Evolutionary conservation across 2,329 filamentous ascomycete genomes (phyloP), one percentile per base, ranked within the genome.

Genomic region (Colletotrichum truncatum): DNA sequence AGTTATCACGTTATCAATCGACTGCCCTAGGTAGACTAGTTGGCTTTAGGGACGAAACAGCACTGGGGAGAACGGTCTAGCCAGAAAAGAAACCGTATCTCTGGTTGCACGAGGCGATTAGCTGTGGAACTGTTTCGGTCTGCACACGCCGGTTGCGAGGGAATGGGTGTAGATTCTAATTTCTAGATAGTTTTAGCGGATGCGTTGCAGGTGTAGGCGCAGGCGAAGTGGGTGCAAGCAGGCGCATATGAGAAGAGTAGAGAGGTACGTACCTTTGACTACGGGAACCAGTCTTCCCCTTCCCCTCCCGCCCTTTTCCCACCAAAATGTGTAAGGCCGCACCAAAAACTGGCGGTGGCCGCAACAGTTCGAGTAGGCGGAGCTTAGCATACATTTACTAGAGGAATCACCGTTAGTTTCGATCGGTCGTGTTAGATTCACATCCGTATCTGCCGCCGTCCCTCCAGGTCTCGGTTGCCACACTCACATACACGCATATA

Each of bases 261-360:
- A 9, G n/a, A 28, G 36, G 39, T 18, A 61, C 21, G 32, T 48
- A 53, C 48, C 12, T 14, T 21, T 23, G 25, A 30, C 14, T 38
- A 25, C 3, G 28, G 25, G 21, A 46, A 8, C 6, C 43, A 12
- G 28, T 21, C 36, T 45, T 41, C 25, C 21, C 12, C 25, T 32
- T 43, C 46, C 41, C 25, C 61, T 36, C 48, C 61, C 61, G 61
- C 61, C 57, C 53, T 64, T 64, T 64, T 49, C 25, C 39, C 61
- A 64, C 56, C 61, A 64, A 64, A 64, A 21, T 14, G 14, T 30
- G 39, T 32, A 9, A 25, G 48, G 14, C 46, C 39, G 54, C 56
- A 49, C 39, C 39, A 51, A 45, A 30, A 60, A 45, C 57, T 61
- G 52, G 59, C 59, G 59, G 59, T 63, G 52, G 58, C 39, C 46